A percentile compares a stretch with the other conserved stretches of the same genome.
Conservation (phyloP, 768 basidiomycete genomes). For the Jaapia argillacea region DNA sequence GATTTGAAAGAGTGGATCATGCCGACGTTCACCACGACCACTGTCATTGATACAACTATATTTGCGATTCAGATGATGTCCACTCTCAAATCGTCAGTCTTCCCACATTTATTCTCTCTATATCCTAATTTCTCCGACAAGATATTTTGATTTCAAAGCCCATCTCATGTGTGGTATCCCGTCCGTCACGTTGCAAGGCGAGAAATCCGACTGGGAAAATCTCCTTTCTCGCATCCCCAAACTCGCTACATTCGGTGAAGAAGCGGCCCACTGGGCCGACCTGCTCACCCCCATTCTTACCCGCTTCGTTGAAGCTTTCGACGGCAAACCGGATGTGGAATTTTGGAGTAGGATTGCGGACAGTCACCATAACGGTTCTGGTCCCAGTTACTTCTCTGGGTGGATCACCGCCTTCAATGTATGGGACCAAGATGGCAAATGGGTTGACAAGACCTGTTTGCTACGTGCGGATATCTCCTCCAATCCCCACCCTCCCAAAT, state of each 20-base stretch:
- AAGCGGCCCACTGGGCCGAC: conserved; percentile 14
- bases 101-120: too few relatives aligned
- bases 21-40: too few relatives aligned
- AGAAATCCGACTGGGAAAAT: conserved; percentile 13
- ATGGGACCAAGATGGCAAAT: too few relatives aligned
- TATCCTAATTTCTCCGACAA: too few relatives aligned
- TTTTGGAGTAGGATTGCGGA: conserved; percentile 9
- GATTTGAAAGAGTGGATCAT: too few relatives aligned
- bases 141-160: conserved; percentile 14
- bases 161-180: conserved; percentile 16
- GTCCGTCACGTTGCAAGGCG: conserved; percentile 15
- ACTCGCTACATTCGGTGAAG: conserved; percentile 13
- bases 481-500: too few relatives aligned
- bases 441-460: too few relatives aligned
- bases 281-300: conserved; percentile 19
- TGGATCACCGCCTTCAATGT: conserved; percentile 11
- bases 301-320: conserved; percentile 18
- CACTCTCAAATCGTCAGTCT: conserved; percentile 14
- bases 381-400: conserved; percentile 4
- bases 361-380: background rate
- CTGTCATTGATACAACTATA: conserved; percentile 15
- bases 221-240: conserved; percentile 11
- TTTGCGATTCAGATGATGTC: conserved; percentile 19
- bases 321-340: conserved; percentile 9
- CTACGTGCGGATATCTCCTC: too few relatives aligned